A percentile compares a stretch with the other conserved stretches of the same genome.
Conservation (phyloP, 2,329 filamentous ascomycete species). For the Monascus ruber region DNA sequence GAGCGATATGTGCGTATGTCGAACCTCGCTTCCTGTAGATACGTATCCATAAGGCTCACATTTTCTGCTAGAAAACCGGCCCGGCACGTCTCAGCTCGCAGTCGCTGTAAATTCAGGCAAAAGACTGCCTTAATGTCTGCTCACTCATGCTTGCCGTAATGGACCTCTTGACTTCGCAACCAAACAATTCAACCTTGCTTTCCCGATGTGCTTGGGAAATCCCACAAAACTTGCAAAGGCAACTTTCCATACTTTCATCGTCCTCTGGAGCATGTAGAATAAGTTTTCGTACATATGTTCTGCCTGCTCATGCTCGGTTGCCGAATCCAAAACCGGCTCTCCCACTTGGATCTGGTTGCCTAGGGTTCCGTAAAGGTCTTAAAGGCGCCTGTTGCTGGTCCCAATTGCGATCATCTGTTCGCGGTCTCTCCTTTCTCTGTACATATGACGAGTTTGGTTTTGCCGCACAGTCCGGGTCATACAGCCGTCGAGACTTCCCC, state of each 20-base stretch:
- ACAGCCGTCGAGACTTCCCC: slow-evolving; percentile 49
- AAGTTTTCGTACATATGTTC: too few relatives aligned
- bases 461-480: slow-evolving; percentile 60
- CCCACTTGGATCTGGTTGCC: slow-evolving; percentile 66
- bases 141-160: too few relatives aligned
- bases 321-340: slow-evolving; percentile 69
- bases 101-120: slow-evolving; percentile 47
- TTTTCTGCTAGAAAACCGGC: slow-evolving; percentile 41
- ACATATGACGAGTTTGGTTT: slow-evolving; percentile 47
- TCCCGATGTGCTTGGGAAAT: too few relatives aligned
- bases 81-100: slow-evolving; percentile 46
- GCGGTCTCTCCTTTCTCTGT: slow-evolving; percentile 32
- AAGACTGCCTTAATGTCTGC: too few relatives aligned
- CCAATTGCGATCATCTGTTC: slow-evolving; percentile 29
- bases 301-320: slow-evolving; percentile 45
- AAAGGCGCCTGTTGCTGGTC: slow-evolving; percentile 26
- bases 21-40: neutral
- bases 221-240: neutral
- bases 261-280: neutral
- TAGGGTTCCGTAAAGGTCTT: slow-evolving; percentile 60
- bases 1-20: slow-evolving; percentile 47
- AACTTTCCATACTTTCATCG: neutral
- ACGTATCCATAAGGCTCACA: slow-evolving; percentile 1
- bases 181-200: too few relatives aligned
- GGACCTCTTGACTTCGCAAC: too few relatives aligned